Evolutionary conservation across 2,329 filamentous ascomycete species (phyloP).

Genomic region (Teratosphaeria pseudoeucalypti): DNA sequence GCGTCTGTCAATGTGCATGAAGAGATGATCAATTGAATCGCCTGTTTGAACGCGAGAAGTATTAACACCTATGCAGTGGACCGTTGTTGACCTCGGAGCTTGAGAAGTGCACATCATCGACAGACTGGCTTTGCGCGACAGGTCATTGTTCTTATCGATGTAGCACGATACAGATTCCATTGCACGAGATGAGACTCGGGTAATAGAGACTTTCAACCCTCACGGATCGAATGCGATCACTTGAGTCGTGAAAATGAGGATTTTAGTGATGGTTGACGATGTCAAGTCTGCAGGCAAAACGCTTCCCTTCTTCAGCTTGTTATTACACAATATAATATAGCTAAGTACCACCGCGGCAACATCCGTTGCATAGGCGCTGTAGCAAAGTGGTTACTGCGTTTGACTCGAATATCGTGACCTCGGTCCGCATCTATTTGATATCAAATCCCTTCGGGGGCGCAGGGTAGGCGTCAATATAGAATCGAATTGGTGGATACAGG

Average conservation of each 20-base stretch:
- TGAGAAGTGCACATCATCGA: neutral
- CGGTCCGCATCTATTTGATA: conserved; percentile 4
- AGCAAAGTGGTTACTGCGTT: conserved; percentile 12
- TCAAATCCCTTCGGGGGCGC: conserved; percentile 22
- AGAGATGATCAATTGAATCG: neutral
- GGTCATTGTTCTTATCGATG: neutral
- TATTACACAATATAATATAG: no score
- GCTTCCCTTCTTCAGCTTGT: neutral
- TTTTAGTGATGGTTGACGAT: neutral
- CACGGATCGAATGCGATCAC: neutral
- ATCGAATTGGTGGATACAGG: no score
- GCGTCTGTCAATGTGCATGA: neutral
- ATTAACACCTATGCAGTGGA: neutral
- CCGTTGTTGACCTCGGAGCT: neutral
- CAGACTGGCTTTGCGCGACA: neutral
- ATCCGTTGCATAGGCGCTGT: conserved; percentile 10
- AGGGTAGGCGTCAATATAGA: neutral
- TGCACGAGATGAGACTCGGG: neutral
- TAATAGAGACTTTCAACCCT: neutral
- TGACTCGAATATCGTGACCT: conserved; percentile 17
- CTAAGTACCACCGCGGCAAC: no score
- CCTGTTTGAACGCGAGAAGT: no score
- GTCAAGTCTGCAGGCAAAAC: neutral
- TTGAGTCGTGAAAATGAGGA: neutral
- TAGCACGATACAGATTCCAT: neutral